Evolutionary conservation across 768 basidiomycete genomes (phyloP).

Genomic region (Trichaptum fuscoviolaceum): DNA sequence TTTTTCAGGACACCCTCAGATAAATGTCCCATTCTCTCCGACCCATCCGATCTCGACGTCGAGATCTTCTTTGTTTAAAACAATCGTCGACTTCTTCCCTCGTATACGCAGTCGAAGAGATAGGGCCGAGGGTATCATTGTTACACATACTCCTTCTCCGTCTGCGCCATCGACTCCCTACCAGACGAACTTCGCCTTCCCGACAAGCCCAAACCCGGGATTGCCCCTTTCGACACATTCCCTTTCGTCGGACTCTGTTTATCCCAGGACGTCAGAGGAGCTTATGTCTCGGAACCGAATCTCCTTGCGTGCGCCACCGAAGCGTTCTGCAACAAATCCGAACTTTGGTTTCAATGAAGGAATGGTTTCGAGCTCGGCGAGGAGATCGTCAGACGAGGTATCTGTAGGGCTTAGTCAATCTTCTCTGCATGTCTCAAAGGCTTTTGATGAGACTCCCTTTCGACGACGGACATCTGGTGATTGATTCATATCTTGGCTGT

Average conservation of each 20-base stretch:
- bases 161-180: conserved; percentile 2
- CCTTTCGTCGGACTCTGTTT: background rate
- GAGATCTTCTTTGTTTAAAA: conserved; percentile 65
- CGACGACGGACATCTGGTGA: background rate
- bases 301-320: background rate
- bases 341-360: background rate
- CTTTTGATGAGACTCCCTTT: background rate
- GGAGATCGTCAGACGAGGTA: background rate
- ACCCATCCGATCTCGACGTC: conserved; percentile 27
- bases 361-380: background rate
- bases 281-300: background rate
- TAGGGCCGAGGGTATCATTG: conserved; percentile 64
- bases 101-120: conserved; percentile 37
- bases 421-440: background rate
- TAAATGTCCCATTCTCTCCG: conserved; percentile 22
- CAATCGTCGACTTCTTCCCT: conserved; percentile 45
- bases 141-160: conserved; percentile 48
- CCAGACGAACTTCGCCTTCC: background rate
- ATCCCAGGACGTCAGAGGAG: background rate
- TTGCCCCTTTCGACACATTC: background rate
- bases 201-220: background rate
- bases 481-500: background rate
- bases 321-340: background rate
- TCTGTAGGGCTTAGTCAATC: background rate
- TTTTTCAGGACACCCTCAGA: background rate